Base-by-base conservation (phyloP, 805 yeast genomes). In the Soucietia sequanensis region DNA sequence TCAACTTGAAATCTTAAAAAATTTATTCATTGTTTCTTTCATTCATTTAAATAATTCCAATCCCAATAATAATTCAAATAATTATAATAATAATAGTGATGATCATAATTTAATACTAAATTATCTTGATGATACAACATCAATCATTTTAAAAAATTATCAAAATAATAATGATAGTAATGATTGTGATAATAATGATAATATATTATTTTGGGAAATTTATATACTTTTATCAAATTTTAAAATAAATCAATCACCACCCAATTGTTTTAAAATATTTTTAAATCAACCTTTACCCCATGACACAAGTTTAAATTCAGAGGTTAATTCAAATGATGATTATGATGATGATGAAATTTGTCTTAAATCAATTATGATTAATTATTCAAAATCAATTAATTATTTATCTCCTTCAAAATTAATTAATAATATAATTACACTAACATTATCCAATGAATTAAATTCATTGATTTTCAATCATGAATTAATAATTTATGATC, bases 31-130 rank as follows among this genome's bases (percentile, higher is more conserved):
- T 14, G 49, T 77, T 21, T 55, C 72, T 19, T 66, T 56, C 43
- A 59, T 74, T 10, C 70, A 71, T 39, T 49, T 74, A 31, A n/a
- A n/a, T n/a, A n/a, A n/a, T n/a, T n/a, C n/a, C n/a, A n/a, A n/a
- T n/a, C n/a, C n/a, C n/a, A n/a, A n/a, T n/a, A n/a, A n/a, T n/a
- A n/a, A n/a, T n/a, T n/a, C n/a, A n/a, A 56, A 62, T 14, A 44
- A 37, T 14, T 42, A 58, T n/a, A 49, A 73, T n/a, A 68, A 70
- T 21, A 19, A 18, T 14, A 63, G 68, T 18, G n/a, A n/a, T n/a
- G n/a, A n/a, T n/a, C n/a, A n/a, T n/a, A 75, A 72, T 35, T 65
- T 74, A 23, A 58, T 75, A 5, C 58, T 76, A 39, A 72, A 73
- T 42, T 72, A 72, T 42, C 54, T 77, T 32, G 72, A 76, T 44